Base-by-base conservation (phyloP, 2,329 filamentous ascomycete species). In the Zymoseptoria passerinii region DNA sequence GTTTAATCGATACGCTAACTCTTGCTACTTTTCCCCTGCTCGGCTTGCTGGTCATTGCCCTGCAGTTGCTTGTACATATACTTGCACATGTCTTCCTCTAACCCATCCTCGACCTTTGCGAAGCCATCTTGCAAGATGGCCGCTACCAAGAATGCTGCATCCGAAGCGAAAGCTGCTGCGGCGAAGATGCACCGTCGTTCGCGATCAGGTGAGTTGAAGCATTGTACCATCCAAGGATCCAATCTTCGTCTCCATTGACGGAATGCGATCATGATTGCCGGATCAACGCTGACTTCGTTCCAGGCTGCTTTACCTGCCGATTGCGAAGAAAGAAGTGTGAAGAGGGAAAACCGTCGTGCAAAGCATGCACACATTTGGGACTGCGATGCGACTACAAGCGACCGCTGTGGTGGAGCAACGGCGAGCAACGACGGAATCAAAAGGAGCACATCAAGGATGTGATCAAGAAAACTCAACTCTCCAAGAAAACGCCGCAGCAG, bases 381-480 rank as follows among this genome's bases (percentile, higher is more conserved):
- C 81, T 99, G 58, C 81, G 82, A 69, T 99, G 94, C 78, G 91
- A 97, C 79, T 99, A 97, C 79, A 96, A 95, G 81, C 81, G 92
- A 71, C 94, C 94, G 44, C 84, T 89, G 77, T 99, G 94, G 94
- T 99, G 94, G 94, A 89, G 87, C 76, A 96, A 94, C 80, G 88
- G 89, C 70, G 91, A 96, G 63, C 85, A 88, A 70, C 83, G 94
- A 66, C 84, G 87, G 68, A 78, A 86, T 58, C 90, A 96, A 74
- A 99, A 97, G 78, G 94, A 97, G 72, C 79, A 87, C 66, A 95
- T 99, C 81, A 99, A 99, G 82, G 87, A 88, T 75, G 90, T 92
- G 75, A 97, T 99, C 80, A 96, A 96, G 84, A 85, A 87, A 72
- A 97, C 94, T 72, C 97, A 97, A 83, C 81, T 95, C 66, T 86